These are phyloP conservation scores for Corylus americana DNA, from an alignment of 306 rosid species.

Conservation along the genomic window DNA sequence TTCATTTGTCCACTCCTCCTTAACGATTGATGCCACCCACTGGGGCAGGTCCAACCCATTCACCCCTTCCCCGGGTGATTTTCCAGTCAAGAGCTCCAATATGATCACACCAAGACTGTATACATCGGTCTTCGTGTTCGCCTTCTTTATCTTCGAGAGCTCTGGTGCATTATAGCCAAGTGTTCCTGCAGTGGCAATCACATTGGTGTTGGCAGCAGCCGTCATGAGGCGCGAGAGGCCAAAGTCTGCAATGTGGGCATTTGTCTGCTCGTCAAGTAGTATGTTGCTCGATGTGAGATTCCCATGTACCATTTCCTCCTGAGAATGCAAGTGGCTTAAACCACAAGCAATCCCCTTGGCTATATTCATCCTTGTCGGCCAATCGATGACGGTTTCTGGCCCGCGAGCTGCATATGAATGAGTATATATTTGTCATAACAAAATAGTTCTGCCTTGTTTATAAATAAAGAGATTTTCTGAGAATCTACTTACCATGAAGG, in stretches of 20 bases:
- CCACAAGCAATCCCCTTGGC: conserved; percentile 69
- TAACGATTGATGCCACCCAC: conserved; percentile 89
- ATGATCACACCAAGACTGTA: conserved; percentile 85
- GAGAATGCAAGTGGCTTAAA: conserved; percentile 53
- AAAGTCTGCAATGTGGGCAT: conserved; percentile 72
- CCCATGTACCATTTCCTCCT: conserved; percentile 69
- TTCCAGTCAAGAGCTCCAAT: conserved; percentile 82
- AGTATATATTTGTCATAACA: not conserved
- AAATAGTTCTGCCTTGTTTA: no score
- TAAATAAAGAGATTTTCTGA: not conserved
- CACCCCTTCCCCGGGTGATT: conserved; percentile 76
- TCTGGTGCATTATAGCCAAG: conserved; percentile 88
- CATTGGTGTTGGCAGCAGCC: conserved; percentile 69
- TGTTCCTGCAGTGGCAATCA: conserved; percentile 85
- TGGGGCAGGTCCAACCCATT: conserved; percentile 87
- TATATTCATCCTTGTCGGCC: conserved; percentile 89
- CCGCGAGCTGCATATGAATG: conserved; percentile 59
- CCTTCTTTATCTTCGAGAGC: conserved; percentile 74
- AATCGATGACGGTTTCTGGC: conserved; percentile 60
- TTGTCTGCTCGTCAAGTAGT: conserved; percentile 63
- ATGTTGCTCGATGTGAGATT: conserved; percentile 80
- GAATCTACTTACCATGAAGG: conserved; percentile 72
- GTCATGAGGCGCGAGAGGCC: conserved; percentile 86
- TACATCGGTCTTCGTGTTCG: conserved; percentile 51
- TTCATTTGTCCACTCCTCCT: conserved; percentile 89